Conservation (phyloP, 2,329 filamentous ascomycete genomes). For the Blastomyces gilchristii region DNA sequence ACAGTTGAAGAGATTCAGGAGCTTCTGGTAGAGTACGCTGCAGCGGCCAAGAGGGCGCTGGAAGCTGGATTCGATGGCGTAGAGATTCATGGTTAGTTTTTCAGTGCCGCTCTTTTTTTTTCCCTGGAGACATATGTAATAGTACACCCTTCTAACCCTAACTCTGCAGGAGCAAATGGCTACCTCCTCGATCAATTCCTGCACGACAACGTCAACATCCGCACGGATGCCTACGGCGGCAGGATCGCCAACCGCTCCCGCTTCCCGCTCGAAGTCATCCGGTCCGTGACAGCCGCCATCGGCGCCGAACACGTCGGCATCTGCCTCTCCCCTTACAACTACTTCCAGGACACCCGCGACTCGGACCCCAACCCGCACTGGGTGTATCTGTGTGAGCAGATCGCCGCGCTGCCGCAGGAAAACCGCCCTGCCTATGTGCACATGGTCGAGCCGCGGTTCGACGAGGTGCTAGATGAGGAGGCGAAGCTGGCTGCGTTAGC, state of each 20-base stretch:
- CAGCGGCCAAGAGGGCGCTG: conserved; percentile 43
- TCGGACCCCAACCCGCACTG: conserved; percentile 54
- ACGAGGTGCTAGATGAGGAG: conserved; percentile 7
- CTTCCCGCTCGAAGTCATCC: conserved; percentile 45
- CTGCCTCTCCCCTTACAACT: conserved; percentile 35
- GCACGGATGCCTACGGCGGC: conserved; percentile 43
- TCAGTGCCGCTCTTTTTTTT: neutral
- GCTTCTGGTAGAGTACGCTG: conserved; percentile 34
- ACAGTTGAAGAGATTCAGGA: conserved; percentile 35
- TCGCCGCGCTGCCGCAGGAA: conserved; percentile 43
- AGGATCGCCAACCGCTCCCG: conserved; percentile 42
- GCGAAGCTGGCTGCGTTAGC: conserved; percentile 4
- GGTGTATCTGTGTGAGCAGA: conserved; percentile 29
- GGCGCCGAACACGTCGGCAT: conserved; percentile 39
- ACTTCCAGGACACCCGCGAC: conserved; percentile 46
- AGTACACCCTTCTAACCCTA: neutral
- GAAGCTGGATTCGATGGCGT: conserved; percentile 45
- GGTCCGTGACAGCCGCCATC: conserved; percentile 34
- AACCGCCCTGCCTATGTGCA: conserved; percentile 52
- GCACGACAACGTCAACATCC: conserved; percentile 38
- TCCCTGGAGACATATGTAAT: too few relatives aligned
- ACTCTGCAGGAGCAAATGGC: conserved; percentile 30
- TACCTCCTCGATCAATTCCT: conserved; percentile 45
- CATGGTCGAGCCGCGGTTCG: conserved; percentile 48
- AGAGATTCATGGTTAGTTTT: conserved; percentile 35